Conservation (phyloP, 352 stramenopile genomes). For the Hyaloperonospora brassicae region DNA sequence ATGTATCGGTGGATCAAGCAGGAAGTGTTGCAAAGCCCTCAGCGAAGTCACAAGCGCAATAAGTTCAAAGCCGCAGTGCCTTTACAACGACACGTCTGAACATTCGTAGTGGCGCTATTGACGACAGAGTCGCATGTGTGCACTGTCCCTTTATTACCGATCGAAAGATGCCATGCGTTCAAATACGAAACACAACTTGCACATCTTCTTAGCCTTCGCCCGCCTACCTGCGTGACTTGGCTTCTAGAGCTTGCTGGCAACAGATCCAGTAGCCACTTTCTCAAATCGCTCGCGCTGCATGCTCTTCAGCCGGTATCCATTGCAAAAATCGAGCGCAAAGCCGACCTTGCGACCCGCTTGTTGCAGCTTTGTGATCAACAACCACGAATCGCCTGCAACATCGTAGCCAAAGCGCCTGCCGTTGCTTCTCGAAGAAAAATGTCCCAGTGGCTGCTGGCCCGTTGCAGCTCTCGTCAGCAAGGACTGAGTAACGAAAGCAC, state of each 20-base stretch:
- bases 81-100: slow-evolving; percentile 3
- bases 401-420: slow-evolving; percentile 61
- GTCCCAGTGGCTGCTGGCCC: slow-evolving; percentile 17
- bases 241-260: slow-evolving; percentile 20
- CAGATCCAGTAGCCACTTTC: slow-evolving; percentile 5
- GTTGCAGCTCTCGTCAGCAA: slow-evolving; percentile 16
- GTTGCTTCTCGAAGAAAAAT: slow-evolving; percentile 76
- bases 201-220: no score
- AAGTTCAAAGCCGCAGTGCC: no score
- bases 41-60: no score
- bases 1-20: no score
- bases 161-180: no score
- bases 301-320: slow-evolving; percentile 69
- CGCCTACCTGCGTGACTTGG: no score
- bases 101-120: no score
- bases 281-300: slow-evolving; percentile 43
- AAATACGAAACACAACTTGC: no score
- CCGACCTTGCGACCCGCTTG: slow-evolving; percentile 58
- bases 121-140: no score
- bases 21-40: no score
- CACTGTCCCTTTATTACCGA: no score
- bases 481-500: slow-evolving; percentile 14
- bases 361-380: slow-evolving; percentile 66
- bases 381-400: slow-evolving; percentile 45
- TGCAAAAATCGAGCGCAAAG: slow-evolving; percentile 66